A percentile compares a stretch with the other conserved stretches of the same genome.
phyloP scores from a whole-genome alignment of 805 yeast genomes.

The Ogataea wickerhamii region DNA sequence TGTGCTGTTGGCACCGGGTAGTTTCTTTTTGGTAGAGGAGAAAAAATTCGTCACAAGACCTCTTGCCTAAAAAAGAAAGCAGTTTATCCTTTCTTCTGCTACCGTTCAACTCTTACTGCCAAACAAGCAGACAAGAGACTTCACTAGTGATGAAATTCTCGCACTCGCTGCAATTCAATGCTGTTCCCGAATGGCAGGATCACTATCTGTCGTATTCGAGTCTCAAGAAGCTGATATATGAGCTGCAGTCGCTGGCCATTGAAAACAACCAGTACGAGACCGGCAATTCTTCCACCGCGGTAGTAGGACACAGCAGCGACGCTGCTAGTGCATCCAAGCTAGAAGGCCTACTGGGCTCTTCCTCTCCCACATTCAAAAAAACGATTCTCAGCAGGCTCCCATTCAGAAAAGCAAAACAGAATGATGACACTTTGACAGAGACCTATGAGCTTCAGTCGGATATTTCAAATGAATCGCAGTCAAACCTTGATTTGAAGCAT shows the following conservation, averaged over 20 bases:
- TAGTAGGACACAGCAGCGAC: conserved; percentile 12
- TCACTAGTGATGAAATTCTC: conserved; percentile 49
- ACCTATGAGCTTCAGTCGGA: conserved; percentile 19
- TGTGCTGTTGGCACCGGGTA: too few relatives aligned
- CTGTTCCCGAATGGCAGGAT: conserved; percentile 55
- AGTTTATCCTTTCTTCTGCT: too few relatives aligned
- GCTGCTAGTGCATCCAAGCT: conserved; percentile 14
- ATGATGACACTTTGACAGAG: conserved; percentile 10
- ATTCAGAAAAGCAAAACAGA: conserved; percentile 9
- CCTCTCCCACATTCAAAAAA: conserved; percentile 11
- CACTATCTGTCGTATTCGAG: conserved; percentile 43
- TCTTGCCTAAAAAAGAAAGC: not conserved
- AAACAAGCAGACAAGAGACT: too few relatives aligned
- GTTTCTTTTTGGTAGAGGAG: not conserved
- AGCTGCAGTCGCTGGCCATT: conserved; percentile 40
- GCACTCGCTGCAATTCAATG: conserved; percentile 47
- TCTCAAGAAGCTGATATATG: conserved; percentile 54
- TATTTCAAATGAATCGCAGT: conserved; percentile 3
- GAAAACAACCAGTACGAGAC: conserved; percentile 16
- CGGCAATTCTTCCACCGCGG: conserved; percentile 16
- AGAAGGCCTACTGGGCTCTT: conserved; percentile 11
- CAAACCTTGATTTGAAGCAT: conserved; percentile 10
- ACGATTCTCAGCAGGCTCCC: conserved; percentile 18
- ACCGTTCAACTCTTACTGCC: too few relatives aligned
- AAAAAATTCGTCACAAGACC: conserved; percentile 1